phyloP scores from a whole-genome alignment of 768 basidiomycete genomes.

The Lactarius vividus region DNA sequence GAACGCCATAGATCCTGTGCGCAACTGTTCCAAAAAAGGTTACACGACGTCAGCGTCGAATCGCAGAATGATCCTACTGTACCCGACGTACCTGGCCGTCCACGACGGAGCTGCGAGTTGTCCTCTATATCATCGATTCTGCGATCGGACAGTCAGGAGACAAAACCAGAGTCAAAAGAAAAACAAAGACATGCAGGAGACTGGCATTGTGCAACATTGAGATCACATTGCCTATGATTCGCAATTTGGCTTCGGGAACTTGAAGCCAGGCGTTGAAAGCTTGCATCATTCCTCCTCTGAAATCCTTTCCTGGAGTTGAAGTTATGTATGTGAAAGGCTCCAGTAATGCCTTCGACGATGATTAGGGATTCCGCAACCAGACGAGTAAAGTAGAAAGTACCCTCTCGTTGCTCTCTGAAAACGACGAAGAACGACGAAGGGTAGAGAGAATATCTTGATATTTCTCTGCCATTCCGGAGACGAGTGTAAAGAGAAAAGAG shows the following conservation, averaged over 20 bases:
- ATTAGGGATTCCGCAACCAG: not conserved
- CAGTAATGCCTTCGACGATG: slow-evolving; percentile 48
- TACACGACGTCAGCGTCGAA: not conserved
- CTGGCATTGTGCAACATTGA: slow-evolving; percentile 95
- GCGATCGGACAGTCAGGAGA: not conserved
- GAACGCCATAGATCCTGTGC: slow-evolving; percentile 94
- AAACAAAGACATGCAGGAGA: slow-evolving; percentile 61
- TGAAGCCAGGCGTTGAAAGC: slow-evolving; percentile 93
- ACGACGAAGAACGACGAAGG: slow-evolving; percentile 7
- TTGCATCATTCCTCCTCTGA: slow-evolving; percentile 80
- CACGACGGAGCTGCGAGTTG: slow-evolving; percentile 80
- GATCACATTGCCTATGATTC: slow-evolving; percentile 75
- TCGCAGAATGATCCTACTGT: not conserved
- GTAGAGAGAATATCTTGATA: slow-evolving; percentile 21
- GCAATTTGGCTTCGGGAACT: slow-evolving; percentile 70
- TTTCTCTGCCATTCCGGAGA: slow-evolving; percentile 22
- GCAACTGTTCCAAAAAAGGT: slow-evolving; percentile 51
- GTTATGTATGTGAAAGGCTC: slow-evolving; percentile 88
- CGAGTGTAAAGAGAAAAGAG: not conserved
- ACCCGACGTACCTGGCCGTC: slow-evolving; percentile 61
- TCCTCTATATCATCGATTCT: slow-evolving; percentile 97
- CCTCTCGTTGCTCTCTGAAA: slow-evolving; percentile 19
- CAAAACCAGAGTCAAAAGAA: not conserved
- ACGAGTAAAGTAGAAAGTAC: not conserved
- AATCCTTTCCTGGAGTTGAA: slow-evolving; percentile 88